These are phyloP conservation scores for Angomonas deanei DNA, from an alignment of 208 protist genomes.

Conservation along the genomic window DNA sequence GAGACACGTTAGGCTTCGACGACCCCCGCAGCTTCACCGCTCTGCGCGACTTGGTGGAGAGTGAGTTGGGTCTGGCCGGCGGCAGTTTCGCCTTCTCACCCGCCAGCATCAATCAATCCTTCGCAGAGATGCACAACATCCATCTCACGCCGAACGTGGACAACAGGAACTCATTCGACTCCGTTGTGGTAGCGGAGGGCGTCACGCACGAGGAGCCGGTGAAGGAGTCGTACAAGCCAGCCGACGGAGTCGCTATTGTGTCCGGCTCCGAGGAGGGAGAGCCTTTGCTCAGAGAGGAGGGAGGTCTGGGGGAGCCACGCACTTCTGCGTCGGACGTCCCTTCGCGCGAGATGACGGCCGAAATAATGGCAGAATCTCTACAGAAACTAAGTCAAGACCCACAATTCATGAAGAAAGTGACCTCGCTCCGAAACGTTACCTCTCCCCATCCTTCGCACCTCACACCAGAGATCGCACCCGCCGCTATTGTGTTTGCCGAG, in stretches of 20 bases:
- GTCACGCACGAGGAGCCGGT: background rate
- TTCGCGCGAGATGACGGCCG: background rate
- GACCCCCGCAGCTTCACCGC: background rate
- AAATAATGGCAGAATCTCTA: background rate
- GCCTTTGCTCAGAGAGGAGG: too few relatives aligned
- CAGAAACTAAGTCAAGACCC: background rate
- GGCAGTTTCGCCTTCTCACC: background rate
- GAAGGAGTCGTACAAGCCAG: background rate
- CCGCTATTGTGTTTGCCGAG: slow-evolving; percentile 7
- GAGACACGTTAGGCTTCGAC: background rate
- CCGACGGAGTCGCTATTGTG: background rate
- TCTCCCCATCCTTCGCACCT: background rate
- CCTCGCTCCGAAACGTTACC: background rate
- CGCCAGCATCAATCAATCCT: background rate
- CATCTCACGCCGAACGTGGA: too few relatives aligned
- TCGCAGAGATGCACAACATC: too few relatives aligned
- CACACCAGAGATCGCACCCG: background rate
- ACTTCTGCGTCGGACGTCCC: too few relatives aligned
- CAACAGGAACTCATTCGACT: background rate
- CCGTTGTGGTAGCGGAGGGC: background rate
- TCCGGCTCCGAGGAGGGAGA: background rate
- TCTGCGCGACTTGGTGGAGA: background rate
- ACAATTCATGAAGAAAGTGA: background rate
- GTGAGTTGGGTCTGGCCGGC: background rate
- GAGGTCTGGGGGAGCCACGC: too few relatives aligned